A percentile compares a stretch with the other conserved stretches of the same genome.
Conservation (phyloP, 331 rosid species). For the Telfairia occidentalis region DNA sequence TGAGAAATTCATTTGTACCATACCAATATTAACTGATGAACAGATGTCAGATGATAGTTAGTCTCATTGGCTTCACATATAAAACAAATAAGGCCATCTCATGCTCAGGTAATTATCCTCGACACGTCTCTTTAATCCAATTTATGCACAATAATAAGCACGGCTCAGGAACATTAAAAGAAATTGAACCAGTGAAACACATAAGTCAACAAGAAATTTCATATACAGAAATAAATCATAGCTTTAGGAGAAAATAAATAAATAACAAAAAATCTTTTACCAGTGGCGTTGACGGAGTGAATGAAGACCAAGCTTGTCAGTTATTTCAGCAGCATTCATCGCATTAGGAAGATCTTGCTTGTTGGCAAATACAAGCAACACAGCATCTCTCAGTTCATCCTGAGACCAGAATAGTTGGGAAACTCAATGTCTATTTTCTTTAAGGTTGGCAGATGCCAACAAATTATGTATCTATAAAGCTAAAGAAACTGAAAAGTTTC, state of each 20-base stretch:
- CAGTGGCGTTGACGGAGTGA: conserved; percentile 98
- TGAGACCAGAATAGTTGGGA: conserved; percentile 28
- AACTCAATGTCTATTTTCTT: background rate
- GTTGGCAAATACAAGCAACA: conserved; percentile 94
- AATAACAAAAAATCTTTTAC: conserved; percentile 21
- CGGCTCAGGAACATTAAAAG: background rate
- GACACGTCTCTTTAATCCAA: background rate
- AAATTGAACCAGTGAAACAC: background rate
- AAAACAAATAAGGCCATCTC: background rate
- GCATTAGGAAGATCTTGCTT: conserved; percentile 99
- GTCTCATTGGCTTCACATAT: background rate
- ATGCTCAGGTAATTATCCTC: background rate
- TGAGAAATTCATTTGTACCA: no score
- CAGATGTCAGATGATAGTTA: background rate
- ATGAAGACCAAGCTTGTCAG: conserved; percentile 93
- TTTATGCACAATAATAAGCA: background rate
- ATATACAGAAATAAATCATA: background rate
- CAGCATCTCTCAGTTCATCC: conserved; percentile 96
- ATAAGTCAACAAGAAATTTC: background rate
- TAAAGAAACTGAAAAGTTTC: background rate
- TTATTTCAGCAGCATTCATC: conserved; percentile 95
- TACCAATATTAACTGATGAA: no score
- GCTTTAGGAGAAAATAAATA: background rate
- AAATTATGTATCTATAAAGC: background rate
- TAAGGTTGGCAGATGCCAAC: background rate